Base-by-base conservation (phyloP, 2,329 filamentous ascomycete genomes). In the Trichophyton verrucosum region DNA sequence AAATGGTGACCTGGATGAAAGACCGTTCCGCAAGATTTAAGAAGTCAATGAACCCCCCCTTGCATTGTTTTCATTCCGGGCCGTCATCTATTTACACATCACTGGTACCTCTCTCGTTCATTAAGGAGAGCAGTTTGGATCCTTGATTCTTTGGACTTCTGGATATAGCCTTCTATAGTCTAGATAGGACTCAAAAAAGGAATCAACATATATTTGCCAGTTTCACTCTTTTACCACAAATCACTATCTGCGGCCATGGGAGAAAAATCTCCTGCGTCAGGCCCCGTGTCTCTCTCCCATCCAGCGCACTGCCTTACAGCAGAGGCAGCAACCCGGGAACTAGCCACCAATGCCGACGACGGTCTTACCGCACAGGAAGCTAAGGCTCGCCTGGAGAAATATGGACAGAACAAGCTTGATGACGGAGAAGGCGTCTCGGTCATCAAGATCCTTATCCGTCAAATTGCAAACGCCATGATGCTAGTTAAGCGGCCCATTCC, bases 391-490 rank as follows among this genome's bases (percentile, higher is more conserved):
- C 74, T 85, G 1, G 76, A 80, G 20, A 70, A 80, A 46, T 80
- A 81, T 70, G 84, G 84, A 2, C 73, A 74, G 20, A 87, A 87
- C 64, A 80, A 86, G 63, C 78, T 87, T 5, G 82, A 88, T 24
- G 81, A 88, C 22, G 84, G 82, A 20, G 83, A 81, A 30, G 82
- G 81, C 40, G 84, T 90, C 33, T 81, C 68, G 80, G 84, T 86
- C 78, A 83, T 80, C 71, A 90, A 85, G 67, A 87, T 87, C 64
- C 73, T 87, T n/a, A 72, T 86, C 42, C 77, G 79, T 22, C 85
- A 87, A 68, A 76, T 87, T 44, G 83, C 83, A 64, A 87, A 87
- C 70, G 84, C 84, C 22, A 81, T 87, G 81, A 86, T 82, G 64
- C 71, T 87, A 72, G 85, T 84, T 73, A 71, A 66, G 64, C 62